Evolutionary conservation across 1,284 basidiomycete genomes (phyloP).

Genomic region (Marasmius fiardii): DNA sequence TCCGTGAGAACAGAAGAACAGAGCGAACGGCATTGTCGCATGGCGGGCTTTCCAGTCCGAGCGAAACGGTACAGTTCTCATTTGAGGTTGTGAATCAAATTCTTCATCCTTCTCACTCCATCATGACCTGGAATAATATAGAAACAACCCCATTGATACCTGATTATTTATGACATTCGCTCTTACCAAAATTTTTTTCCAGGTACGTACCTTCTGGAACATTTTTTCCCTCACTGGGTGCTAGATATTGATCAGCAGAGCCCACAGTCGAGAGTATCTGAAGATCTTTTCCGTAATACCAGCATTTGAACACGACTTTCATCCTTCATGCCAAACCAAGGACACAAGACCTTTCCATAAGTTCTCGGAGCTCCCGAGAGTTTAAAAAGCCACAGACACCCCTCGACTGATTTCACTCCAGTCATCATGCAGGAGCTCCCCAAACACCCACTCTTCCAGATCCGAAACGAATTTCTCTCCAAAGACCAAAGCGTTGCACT

Average conservation of each 20-base stretch:
- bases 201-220: constrained; percentile 5
- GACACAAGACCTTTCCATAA: constrained; percentile 1
- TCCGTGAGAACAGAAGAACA: too few species aligned
- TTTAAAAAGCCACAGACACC: background rate
- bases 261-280: constrained; percentile 2
- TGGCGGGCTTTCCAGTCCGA: too few species aligned
- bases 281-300: constrained; percentile 1
- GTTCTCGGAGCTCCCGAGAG: background rate
- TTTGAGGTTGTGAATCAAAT: background rate
- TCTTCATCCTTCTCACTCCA: background rate
- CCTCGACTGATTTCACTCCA: constrained; percentile 22
- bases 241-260: background rate
- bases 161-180: constrained; percentile 2
- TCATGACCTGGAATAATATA: background rate
- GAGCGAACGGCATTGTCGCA: too few species aligned
- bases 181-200: background rate
- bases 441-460: constrained; percentile 42
- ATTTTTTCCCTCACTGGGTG: background rate
- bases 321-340: background rate
- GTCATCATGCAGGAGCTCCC: constrained; percentile 34
- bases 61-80: background rate
- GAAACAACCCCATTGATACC: constrained; percentile 4
- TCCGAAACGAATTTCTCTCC: constrained; percentile 38
- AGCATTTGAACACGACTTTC: background rate
- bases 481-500: constrained; percentile 42